These are phyloP conservation scores for Salvia miltiorrhiza DNA, from an alignment of 257 asterid genomes.

Conservation along the genomic window DNA sequence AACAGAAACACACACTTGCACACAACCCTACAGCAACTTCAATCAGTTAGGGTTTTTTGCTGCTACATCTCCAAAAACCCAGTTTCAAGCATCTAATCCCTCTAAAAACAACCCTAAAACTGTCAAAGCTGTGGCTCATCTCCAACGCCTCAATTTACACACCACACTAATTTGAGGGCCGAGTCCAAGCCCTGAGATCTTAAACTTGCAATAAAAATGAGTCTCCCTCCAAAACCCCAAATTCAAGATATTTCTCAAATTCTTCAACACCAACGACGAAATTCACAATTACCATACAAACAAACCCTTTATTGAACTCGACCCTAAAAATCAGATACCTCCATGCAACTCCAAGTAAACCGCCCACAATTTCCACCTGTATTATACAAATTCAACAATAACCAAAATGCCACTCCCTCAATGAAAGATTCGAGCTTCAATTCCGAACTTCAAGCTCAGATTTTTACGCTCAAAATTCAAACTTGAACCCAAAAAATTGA, in stretches of 20 bases:
- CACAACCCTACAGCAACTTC: constrained; percentile 31
- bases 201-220: constrained; percentile 32
- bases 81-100: constrained; percentile 25
- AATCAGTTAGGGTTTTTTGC: constrained; percentile 45
- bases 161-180: constrained; percentile 20
- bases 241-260: constrained; percentile 25
- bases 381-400: constrained; percentile 28
- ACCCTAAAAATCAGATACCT: constrained; percentile 29
- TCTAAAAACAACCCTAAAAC: constrained; percentile 26
- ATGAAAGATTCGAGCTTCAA: constrained; percentile 41
- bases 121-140: constrained; percentile 36
- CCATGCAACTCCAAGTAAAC: constrained; percentile 40
- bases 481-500: constrained; percentile 24
- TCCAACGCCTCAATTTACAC: constrained; percentile 22
- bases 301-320: constrained; percentile 29
- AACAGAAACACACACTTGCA: constrained; percentile 27
- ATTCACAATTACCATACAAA: constrained; percentile 22
- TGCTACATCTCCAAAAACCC: constrained; percentile 36
- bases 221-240: constrained; percentile 69
- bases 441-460: constrained; percentile 46
- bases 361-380: constrained; percentile 29
- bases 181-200: constrained; percentile 48
- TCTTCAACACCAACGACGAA: constrained; percentile 19
- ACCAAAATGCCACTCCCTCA: constrained; percentile 44
- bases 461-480: constrained; percentile 36